Evolutionary conservation across 306 rosid genomes (phyloP).

Genomic region (Corylus avellana): DNA sequence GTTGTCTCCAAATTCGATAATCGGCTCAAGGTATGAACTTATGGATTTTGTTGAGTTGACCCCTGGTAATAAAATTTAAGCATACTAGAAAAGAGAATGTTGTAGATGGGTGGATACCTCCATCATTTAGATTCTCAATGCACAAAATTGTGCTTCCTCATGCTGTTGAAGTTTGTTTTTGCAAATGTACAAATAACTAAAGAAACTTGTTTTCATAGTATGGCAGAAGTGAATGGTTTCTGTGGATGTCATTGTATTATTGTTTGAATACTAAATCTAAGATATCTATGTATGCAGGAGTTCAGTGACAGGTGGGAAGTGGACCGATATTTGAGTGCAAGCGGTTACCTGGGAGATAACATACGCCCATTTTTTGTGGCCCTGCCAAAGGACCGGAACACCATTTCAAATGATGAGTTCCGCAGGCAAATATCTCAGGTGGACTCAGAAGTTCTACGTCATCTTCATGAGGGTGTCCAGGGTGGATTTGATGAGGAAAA

Average conservation of each 20-base stretch:
- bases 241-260: not conserved
- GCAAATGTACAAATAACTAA: not conserved
- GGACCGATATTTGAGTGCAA: slow-evolving; percentile 95
- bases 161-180: not conserved
- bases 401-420: slow-evolving; percentile 88
- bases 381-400: slow-evolving; percentile 76
- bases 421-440: slow-evolving; percentile 86
- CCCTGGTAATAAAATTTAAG: not conserved
- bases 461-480: slow-evolving; percentile 75
- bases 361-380: slow-evolving; percentile 86
- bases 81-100: not conserved
- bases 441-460: slow-evolving; percentile 79
- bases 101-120: not conserved
- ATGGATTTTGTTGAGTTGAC: not conserved
- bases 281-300: slow-evolving; percentile 57
- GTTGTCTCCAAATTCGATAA: slow-evolving; percentile 98
- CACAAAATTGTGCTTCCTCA: not conserved
- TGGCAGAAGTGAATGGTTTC: not conserved
- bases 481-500: slow-evolving; percentile 96
- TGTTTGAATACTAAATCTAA: slow-evolving; percentile 24
- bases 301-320: slow-evolving; percentile 96
- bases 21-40: slow-evolving; percentile 77
- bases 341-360: slow-evolving; percentile 87
- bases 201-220: not conserved
- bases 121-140: not conserved